Evolutionary conservation across 371 early-diverging fungal genomes (phyloP).

Genomic region (Mortierella sp.): DNA sequence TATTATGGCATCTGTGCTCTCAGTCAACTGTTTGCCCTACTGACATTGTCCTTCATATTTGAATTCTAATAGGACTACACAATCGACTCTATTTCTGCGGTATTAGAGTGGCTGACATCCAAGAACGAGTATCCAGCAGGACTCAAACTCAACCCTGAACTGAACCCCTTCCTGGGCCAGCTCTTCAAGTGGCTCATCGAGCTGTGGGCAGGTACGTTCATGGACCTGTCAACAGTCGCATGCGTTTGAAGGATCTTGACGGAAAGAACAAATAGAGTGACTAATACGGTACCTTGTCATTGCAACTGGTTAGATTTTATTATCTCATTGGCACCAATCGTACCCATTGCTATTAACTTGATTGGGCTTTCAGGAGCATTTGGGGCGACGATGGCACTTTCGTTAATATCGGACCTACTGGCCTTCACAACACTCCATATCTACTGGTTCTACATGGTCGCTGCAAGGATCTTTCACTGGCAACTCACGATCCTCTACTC

Average conservation of each 20-base stretch:
- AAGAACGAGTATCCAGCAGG: constrained; percentile 91
- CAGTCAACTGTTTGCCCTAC: neutral
- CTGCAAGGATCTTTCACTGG: constrained; percentile 94
- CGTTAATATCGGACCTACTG: constrained; percentile 86
- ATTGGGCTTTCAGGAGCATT: constrained; percentile 86
- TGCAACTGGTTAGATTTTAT: constrained; percentile 60
- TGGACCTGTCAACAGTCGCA: neutral
- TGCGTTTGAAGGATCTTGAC: neutral
- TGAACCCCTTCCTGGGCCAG: constrained; percentile 92
- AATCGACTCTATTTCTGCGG: constrained; percentile 74
- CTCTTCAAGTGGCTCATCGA: constrained; percentile 93
- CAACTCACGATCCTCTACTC: constrained; percentile 86
- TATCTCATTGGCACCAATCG: constrained; percentile 66
- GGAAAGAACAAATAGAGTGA: neutral
- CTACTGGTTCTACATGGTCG: constrained; percentile 94
- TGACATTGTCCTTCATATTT: neutral
- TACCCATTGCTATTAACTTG: constrained; percentile 75
- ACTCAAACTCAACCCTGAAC: constrained; percentile 92
- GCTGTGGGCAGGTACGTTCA: constrained; percentile 86
- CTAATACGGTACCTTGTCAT: neutral
- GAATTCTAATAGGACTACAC: constrained; percentile 66
- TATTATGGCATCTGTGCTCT: too few species aligned
- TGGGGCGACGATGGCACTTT: constrained; percentile 89
- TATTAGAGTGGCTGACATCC: constrained; percentile 89
- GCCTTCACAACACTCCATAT: constrained; percentile 90